Base-by-base conservation (phyloP, 2,329 filamentous ascomycete species). In the Scedosporium aurantiacum region DNA sequence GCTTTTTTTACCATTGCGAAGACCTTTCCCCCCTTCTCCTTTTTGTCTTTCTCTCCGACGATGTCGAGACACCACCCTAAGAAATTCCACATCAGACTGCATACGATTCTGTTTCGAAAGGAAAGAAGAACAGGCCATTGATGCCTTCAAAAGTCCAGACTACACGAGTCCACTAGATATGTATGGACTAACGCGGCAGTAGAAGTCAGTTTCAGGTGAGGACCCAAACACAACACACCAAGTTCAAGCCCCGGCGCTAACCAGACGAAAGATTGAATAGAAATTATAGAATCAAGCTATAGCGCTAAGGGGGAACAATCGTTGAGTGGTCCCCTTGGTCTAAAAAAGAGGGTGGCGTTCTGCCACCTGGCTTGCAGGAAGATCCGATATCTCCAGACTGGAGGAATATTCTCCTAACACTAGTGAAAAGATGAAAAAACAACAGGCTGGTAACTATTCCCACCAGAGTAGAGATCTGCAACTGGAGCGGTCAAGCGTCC, bases 291-390 rank as follows among this genome's bases (percentile, higher is more conserved):
- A 47, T 47, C 16, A n/a, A n/a, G 1, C 18, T 14, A 21, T 2
- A 21, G 43, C 43, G n/a, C 43, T 18, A 47, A 47, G n/a, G 8
- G 6, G 43, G n/a, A 14, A 47, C 43, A n/a, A 21, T 7, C 16
- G 14, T 47, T 21, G 18, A 47, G 2, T 47, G n/a, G n/a, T 14
- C 8, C 43, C 50, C 4, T 54, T 27, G 18, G 23, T 14, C 50
- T 54, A 18, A 18, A 5, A 7, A 23, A 23, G 21, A 54, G 12
- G 23, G 21, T 54, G 12, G 50, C 50, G 50, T 54, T 54, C 50
- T 54, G 50, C 50, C 50, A 54, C 50, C 50, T 54, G 50, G 50
- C 50, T 27, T 54, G 50, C 50, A 54, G 50, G 18, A 54, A 54
- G 18, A 54, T 47, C 43, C 43, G 16, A 47, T 47, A 47, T 47